Evolutionary conservation across 805 yeast species (phyloP), one percentile per base, ranked within the genome.

Genomic region (Schizosaccharomyces lindneri): DNA sequence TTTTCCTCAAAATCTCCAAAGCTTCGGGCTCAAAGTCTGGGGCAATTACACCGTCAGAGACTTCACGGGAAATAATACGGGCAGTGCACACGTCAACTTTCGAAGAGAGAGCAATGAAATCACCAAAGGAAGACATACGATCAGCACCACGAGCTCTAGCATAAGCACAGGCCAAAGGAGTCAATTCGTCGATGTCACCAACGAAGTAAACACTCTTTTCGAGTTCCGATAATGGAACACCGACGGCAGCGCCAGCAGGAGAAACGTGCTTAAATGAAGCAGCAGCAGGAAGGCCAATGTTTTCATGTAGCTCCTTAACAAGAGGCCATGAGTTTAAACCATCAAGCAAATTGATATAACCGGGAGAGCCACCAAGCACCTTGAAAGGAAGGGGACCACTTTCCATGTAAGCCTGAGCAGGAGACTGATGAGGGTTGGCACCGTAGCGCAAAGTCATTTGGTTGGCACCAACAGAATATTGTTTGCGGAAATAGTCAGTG

Each of bases 111-210:
- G 98, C 98, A 70, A 93, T 93, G 79, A 88, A 93, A 75, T 93
- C 98, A 72, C 98, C 98, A 72, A 93, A 93, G 15, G 95, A 86
- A 5, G 97, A 89, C 98, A 93, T 93, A 80, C 98, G 84, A 76
- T 93, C 98, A 67, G 98, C 98, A 74, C 98, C 98, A 75, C 98
- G 86, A 63, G 98, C 98, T 76, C 97, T 86, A 48, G 98, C 98
- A 70, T 93, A 93, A 63, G 98, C 98, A 71, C 85, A 85, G 65
- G 98, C 98, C 71, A 93, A 79, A 62, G 98, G 97, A 13, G 97
- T 87, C 72, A 93, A 78, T 24, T 65, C 67, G n/a, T 64, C 61
- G 70, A 90, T 87, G 73, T 87, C 96, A 21, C 43, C n/a, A 65
- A 93, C 98, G 72, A 93, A 93, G 79, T 93, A 93, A 66, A 90